Conservation (phyloP, 2,329 filamentous ascomycete genomes). For the Metarhizium anisopliae region DNA sequence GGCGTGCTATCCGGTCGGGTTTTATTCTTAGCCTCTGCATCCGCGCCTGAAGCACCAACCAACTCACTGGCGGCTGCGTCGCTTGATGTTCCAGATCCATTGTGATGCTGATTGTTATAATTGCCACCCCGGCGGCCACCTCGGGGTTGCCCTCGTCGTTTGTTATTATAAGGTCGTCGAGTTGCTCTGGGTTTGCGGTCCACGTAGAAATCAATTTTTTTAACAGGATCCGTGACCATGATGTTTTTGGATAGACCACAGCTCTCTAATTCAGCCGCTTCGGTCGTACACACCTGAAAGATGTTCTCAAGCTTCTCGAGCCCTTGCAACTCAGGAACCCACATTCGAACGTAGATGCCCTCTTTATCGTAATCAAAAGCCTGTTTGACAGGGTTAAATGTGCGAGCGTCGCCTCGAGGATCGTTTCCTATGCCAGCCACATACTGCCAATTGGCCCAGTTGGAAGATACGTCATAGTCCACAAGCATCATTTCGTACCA, state of each 20-base stretch:
- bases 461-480: conserved; percentile 68
- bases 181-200: conserved; percentile 34
- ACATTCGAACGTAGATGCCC: conserved; percentile 61
- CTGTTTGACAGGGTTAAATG: conserved; percentile 78
- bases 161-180: conserved; percentile 16
- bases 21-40: not conserved
- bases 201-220: conserved; percentile 54
- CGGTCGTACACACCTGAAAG: conserved; percentile 63
- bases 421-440: conserved; percentile 74
- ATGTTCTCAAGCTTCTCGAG: conserved; percentile 47
- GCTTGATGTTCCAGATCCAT: not conserved
- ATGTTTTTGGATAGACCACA: conserved; percentile 47
- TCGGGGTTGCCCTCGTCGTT: conserved; percentile 15
- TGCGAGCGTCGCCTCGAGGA: conserved; percentile 58
- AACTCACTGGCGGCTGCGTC: not conserved
- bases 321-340: conserved; percentile 58
- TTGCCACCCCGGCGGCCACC: conserved; percentile 11
- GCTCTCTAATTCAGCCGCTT: conserved; percentile 45
- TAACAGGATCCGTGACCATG: conserved; percentile 60
- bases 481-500: conserved; percentile 71
- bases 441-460: conserved; percentile 82
- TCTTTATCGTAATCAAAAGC: conserved; percentile 66
- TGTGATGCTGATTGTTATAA: not conserved
- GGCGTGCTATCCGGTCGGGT: not conserved
- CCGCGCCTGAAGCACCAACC: not conserved